Base-by-base conservation (phyloP, 768 basidiomycete genomes). In the Termitomyces heimii region DNA sequence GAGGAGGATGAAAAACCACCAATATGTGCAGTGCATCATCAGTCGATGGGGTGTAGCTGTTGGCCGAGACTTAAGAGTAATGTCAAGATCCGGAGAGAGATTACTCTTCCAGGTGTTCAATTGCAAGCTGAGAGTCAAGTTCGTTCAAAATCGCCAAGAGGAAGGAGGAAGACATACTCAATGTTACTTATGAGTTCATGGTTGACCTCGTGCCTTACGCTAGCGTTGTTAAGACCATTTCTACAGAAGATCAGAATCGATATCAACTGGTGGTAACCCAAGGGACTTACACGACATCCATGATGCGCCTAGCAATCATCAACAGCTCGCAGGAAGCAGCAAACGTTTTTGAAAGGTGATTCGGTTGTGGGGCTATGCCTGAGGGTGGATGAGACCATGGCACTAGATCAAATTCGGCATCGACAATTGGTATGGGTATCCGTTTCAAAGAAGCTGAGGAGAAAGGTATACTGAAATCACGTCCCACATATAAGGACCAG, bases 401-500 rank as follows among this genome's bases (percentile, higher is more conserved):
- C 60, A 75, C 68, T 53, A 77, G 67, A 63, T 85, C 83, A 51
- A 79, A 76, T n/a, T 78, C 75, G 0, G 69, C 60, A 34, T 81
- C 77, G 12, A 81, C 76, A 57, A 75, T 76, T 2, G 82, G 81
- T 54, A 80, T 70, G 0, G 78, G 72, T 50, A 81, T 72, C 16
- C 66, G 67, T 42, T 72, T 69, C 26, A 66, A 59, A 29, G 50
- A 53, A 44, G 9, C 32, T 24, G 70, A 66, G 2, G 75, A 76
- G 7, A 70, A 65, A 1, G 77, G 65, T 24, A 83, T 73, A 54
- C 75, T 77, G 64, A 79, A 82, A 53, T 85, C 83, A 20, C 84
- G 76, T 8, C 84, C 84, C n/a, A 85, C 82, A 51, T 84, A 84
- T 0, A 85, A 71, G 1, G 81, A 82, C 84, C 84, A 85, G 52